Conservation (phyloP, 2,329 filamentous ascomycete species). For the Claviceps fusiformis region DNA sequence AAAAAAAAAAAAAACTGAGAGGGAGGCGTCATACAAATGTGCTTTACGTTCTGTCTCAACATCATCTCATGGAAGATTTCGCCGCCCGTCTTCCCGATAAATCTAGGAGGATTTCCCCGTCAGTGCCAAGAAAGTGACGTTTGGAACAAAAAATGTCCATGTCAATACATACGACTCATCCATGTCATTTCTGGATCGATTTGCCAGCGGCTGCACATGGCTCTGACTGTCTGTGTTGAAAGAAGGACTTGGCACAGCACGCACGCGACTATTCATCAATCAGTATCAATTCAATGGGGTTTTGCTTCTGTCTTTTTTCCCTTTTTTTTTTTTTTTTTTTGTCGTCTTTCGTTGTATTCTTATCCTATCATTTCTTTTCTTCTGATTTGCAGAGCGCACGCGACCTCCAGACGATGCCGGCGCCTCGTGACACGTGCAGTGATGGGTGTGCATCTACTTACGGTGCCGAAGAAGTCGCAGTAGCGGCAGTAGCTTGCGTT, state of each 20-base stretch:
- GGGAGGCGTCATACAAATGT: conserved; percentile 60
- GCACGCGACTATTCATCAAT: conserved; percentile 21
- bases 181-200: conserved; percentile 47
- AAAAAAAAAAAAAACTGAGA: background rate
- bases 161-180: conserved; percentile 61
- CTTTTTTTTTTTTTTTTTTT: no score
- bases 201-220: conserved; percentile 58
- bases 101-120: conserved; percentile 32
- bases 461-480: conserved; percentile 31
- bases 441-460: conserved; percentile 25
- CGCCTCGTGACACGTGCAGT: background rate
- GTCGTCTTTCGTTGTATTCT: background rate
- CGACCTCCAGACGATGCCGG: conserved; percentile 6
- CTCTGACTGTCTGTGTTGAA: conserved; percentile 39
- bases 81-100: conserved; percentile 89
- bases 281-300: background rate
- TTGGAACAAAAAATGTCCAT: background rate
- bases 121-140: background rate
- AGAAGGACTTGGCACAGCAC: conserved; percentile 49
- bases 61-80: conserved; percentile 99
- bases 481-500: conserved; percentile 35
- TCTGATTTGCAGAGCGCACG: background rate
- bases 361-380: background rate
- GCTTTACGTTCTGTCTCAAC: conserved; percentile 80
- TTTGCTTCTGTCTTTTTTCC: no score